Evolutionary conservation across 2,329 filamentous ascomycete genomes (phyloP).

Genomic region (Fusarium xyrophilum): DNA sequence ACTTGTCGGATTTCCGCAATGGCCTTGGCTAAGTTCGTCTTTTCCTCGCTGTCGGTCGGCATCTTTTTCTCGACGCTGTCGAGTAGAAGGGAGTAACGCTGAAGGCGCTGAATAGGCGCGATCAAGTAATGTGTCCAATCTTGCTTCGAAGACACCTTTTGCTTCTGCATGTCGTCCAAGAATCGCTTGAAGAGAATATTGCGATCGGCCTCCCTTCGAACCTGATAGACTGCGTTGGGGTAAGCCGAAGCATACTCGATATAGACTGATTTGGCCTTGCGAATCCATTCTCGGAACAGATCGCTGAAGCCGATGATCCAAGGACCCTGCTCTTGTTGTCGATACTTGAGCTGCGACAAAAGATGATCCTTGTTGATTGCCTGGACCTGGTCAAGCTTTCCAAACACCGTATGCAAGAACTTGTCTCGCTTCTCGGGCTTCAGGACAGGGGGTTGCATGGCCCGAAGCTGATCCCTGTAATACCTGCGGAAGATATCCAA

Average conservation of each 20-base stretch:
- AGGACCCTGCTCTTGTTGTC: slow-evolving; percentile 94
- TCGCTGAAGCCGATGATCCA: slow-evolving; percentile 96
- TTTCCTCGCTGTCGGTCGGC: slow-evolving; percentile 85
- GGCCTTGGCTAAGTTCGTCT: slow-evolving; percentile 79
- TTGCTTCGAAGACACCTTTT: slow-evolving; percentile 81
- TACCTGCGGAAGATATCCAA: slow-evolving; percentile 84
- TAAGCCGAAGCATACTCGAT: slow-evolving; percentile 91
- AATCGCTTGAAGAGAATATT: slow-evolving; percentile 90
- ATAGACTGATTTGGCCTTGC: slow-evolving; percentile 88
- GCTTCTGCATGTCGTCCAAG: slow-evolving; percentile 77
- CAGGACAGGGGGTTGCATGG: slow-evolving; percentile 80
- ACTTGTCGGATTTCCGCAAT: slow-evolving; percentile 92
- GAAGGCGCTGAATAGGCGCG: slow-evolving; percentile 87
- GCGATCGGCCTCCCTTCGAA: slow-evolving; percentile 82
- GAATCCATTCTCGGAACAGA: slow-evolving; percentile 97
- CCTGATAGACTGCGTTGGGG: slow-evolving; percentile 80
- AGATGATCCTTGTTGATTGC: slow-evolving; percentile 92
- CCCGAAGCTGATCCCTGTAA: slow-evolving; percentile 81
- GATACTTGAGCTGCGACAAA: slow-evolving; percentile 91
- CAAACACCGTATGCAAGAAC: slow-evolving; percentile 87
- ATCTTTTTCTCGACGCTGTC: slow-evolving; percentile 85
- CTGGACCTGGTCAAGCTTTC: slow-evolving; percentile 86
- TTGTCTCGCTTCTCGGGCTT: slow-evolving; percentile 76
- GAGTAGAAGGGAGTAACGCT: slow-evolving; percentile 86
- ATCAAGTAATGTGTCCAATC: slow-evolving; percentile 97